Conservation (phyloP, 129 eudicot species). For the Tagetes erecta region DNA sequence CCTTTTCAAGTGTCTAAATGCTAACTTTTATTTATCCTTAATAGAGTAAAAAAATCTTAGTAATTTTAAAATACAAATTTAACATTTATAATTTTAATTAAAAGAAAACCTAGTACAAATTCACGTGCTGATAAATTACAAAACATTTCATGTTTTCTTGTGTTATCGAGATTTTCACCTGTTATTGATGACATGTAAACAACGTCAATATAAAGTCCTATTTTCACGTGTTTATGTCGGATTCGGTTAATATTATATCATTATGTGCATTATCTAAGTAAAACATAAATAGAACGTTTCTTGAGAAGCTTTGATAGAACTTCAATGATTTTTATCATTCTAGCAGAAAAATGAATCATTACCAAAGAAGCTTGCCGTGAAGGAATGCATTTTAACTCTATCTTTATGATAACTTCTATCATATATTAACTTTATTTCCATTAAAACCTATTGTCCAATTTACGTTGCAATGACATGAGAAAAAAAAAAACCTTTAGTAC, state of each 20-base stretch:
- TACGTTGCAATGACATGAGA: not conserved
- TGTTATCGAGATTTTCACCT: not conserved
- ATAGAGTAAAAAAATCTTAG: not conserved
- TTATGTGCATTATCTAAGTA: not conserved
- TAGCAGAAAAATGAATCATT: not conserved
- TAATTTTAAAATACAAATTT: not conserved
- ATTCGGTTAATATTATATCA: not conserved
- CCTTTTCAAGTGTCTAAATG: not conserved
- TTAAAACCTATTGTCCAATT: not conserved
- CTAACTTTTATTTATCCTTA: not conserved
- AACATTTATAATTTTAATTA: not conserved
- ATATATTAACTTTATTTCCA: not conserved
- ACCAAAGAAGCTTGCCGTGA: slow-evolving; percentile 23
- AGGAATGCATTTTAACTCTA: not conserved
- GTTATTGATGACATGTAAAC: slow-evolving; percentile 7
- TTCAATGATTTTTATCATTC: not conserved
- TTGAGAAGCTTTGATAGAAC: not conserved
- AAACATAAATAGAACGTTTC: slow-evolving; percentile 12
- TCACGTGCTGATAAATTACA: not conserved
- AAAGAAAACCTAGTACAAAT: not conserved
- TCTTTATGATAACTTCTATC: slow-evolving; percentile 7
- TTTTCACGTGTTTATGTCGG: slow-evolving; percentile 17
- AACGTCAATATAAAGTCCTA: not conserved
- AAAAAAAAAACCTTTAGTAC: not conserved
- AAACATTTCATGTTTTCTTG: not conserved